A percentile compares a stretch with the other conserved stretches of the same genome.
Evolutionary conservation across 2,329 filamentous ascomycete genomes (phyloP).

Genomic region (Madurella mycetomatis): DNA sequence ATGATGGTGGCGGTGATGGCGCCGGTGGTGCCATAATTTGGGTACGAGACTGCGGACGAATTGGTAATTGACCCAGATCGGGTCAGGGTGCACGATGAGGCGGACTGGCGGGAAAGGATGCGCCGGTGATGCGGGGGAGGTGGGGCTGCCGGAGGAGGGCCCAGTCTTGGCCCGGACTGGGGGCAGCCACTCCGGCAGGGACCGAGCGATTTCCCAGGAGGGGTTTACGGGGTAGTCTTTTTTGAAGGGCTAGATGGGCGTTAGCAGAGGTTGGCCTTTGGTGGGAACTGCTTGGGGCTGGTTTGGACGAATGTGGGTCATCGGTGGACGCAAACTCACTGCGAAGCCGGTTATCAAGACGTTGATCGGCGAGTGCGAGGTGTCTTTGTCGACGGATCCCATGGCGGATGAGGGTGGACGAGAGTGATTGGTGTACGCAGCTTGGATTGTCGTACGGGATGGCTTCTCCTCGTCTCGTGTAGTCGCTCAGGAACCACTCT

Average conservation of each 20-base stretch:
- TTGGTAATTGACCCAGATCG: slow-evolving; percentile 68
- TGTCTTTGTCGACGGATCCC: slow-evolving; percentile 13
- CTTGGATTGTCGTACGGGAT: not conserved
- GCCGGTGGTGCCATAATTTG: slow-evolving; percentile 47
- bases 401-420: slow-evolving; percentile 8
- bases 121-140: slow-evolving; percentile 25
- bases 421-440: not conserved
- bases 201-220: slow-evolving; percentile 70
- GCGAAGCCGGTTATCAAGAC: slow-evolving; percentile 44
- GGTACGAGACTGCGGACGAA: slow-evolving; percentile 62
- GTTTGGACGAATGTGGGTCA: not conserved
- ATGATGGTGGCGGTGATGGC: not conserved
- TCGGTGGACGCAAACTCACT: slow-evolving; percentile 37
- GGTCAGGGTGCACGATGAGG: slow-evolving; percentile 60
- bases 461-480: not conserved
- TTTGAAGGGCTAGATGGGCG: slow-evolving; percentile 62
- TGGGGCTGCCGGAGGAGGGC: not conserved
- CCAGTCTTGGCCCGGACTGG: slow-evolving; percentile 41
- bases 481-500: not conserved
- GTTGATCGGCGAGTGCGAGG: slow-evolving; percentile 7
- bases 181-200: slow-evolving; percentile 62
- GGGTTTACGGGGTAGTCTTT: slow-evolving; percentile 69
- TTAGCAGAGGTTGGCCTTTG: not conserved
- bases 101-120: slow-evolving; percentile 46
- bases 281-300: not conserved